Base-by-base conservation (phyloP, 768 basidiomycete genomes). In the Pisolithus marmoratus region DNA sequence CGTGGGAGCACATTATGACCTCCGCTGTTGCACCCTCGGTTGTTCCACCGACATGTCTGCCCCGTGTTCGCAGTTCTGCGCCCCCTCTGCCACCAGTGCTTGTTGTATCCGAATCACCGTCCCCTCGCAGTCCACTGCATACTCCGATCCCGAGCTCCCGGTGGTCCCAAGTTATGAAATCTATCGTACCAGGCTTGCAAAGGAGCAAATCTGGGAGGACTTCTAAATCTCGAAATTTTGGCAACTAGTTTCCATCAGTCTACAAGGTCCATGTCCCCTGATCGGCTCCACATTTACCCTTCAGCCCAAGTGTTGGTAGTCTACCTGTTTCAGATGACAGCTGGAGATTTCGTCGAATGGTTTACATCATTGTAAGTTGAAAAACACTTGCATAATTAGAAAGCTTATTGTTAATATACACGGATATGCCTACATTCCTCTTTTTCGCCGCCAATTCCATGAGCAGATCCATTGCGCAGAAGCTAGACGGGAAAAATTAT, bases 101-200 rank as follows among this genome's bases (percentile, higher is more conserved):
- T 12, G 57, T 54, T 5, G 58, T 64, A 19, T 57, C 65, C 5
- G 63, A 62, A 45, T 46, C 24, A 1, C 60, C 65, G 5, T 47
- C 43, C 14, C 58, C 57, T 20, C 51, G 38, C 26, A 40, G 48
- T n/a, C 55, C 53, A 8, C 51, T 55, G 36, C 65, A 54, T 42
- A 41, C 53, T 38, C 67, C 51, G 42, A 49, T 59, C 43, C 48
- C 52, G 14, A 55, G 60, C 22, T 55, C 54, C 23, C 60, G 63
- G 26, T 50, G 64, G 37, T 48, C 60, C 0, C 60, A 59, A 42
- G 59, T 42, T 37, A 44, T 64, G 49, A 62, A 51, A 41, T 63
- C 69, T 1, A 63, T 71, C 12, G 56, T 67, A 37, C 58, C 69
- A 2, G 40, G 52, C 12, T 46, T 52, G 23, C 51, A 57, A 14